Base-by-base conservation (phyloP, 1,284 basidiomycete species). In the Ustanciosporium gigantosporum region DNA sequence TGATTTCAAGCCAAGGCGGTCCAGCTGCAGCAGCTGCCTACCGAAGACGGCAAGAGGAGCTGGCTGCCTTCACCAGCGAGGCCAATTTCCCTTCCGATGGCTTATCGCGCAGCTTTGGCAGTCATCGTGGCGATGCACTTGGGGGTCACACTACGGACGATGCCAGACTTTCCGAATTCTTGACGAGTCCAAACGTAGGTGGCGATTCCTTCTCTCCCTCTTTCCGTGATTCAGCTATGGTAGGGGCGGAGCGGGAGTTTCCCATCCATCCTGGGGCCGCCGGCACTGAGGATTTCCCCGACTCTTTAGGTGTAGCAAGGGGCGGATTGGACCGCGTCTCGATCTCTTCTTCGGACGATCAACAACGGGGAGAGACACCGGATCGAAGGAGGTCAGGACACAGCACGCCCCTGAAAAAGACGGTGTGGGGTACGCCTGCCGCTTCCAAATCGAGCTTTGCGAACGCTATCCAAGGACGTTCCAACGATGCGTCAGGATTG, bases 371-470 rank as follows among this genome's bases (percentile, higher is more conserved):
- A 13, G 21, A 6, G 9, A 9, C 13, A 6, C 23, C 52, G 14
- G 52, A 51, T 13, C 51, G 43, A 13, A 11, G 36, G 23, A 11
- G 36, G 19, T 23, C n/a, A 17, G 14, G 9, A 9, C 9, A 7
- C 11, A 20, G 6, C 5, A 16, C 25, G 6, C 35, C 52, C 4
- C 40, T 45, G 8, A 64, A 60, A 23, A 69, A 59, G 49, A 77
- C 74, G 22, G 74, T 77, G 5, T 77, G 74, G 74, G 74, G 74
- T 16, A 77, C 74, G 19, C 68, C 65, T 16, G n/a, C n/a, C n/a
- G 68, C 73, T 1, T 56, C 68, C 11, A 43, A 39, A 21, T 39
- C 50, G 24, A 50, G 51, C 49, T 71, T 71, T 41, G 46, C 59
- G 15, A 50, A 47, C 21, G 57, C 65, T 16, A 52, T 69, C 7